Percentiles rank a stretch among this genome's conserved stretches.
Evolutionary conservation across 2,329 filamentous ascomycete genomes (phyloP).

Genomic region (Beauveria bassiana): DNA sequence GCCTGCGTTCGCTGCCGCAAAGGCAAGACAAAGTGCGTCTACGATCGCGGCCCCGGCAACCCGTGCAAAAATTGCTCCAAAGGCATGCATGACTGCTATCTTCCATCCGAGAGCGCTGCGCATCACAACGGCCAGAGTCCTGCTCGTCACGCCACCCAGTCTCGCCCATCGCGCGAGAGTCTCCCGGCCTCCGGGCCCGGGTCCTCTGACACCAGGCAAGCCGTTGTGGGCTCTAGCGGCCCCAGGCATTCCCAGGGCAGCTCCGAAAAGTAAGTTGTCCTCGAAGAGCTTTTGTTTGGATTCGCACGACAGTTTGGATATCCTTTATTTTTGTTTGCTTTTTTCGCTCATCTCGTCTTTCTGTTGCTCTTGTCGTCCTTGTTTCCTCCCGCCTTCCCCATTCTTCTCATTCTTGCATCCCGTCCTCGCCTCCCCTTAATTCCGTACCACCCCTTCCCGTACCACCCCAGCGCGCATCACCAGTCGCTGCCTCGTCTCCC

Average conservation of each 20-base stretch:
- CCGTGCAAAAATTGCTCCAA: conserved; percentile 58
- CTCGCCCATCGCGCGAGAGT: conserved; percentile 45
- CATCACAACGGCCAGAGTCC: conserved; percentile 53
- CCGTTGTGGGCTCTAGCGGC: conserved; percentile 32
- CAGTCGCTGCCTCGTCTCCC: background rate
- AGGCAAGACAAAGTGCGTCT: conserved; percentile 57
- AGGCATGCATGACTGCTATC: conserved; percentile 56
- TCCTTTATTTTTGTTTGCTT: no score
- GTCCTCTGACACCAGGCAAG: conserved; percentile 37
- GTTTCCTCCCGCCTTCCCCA: conserved; percentile 1
- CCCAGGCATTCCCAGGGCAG: conserved; percentile 40
- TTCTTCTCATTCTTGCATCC: conserved; percentile 1
- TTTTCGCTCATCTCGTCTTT: no score
- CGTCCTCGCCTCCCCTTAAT: background rate
- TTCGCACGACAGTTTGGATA: no score
- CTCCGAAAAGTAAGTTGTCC: conserved; percentile 47
- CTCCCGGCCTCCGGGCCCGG: conserved; percentile 45
- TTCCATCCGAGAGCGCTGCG: conserved; percentile 52
- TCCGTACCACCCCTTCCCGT: background rate
- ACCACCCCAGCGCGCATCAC: background rate
- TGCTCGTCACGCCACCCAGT: conserved; percentile 38
- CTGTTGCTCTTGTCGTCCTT: conserved; percentile 8
- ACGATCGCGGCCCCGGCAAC: conserved; percentile 54
- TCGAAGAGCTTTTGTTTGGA: background rate
- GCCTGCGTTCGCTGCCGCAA: conserved; percentile 57